These are phyloP conservation scores for Pseudognaphalium luteoalbum DNA, from an alignment of 129 eudicot genomes.

Conservation along the genomic window DNA sequence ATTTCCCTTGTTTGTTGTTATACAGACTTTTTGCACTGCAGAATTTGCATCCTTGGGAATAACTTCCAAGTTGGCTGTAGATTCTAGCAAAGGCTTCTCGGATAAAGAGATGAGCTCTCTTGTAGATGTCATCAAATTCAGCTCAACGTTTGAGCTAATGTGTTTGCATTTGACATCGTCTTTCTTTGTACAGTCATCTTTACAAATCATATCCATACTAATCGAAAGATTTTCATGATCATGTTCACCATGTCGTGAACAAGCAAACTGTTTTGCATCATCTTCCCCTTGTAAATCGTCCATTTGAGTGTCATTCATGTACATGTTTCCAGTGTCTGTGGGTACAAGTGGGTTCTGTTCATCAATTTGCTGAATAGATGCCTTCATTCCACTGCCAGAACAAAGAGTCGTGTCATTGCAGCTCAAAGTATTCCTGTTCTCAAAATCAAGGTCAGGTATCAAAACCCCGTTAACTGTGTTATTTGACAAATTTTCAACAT, in stretches of 20 bases:
- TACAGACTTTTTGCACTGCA: slow-evolving; percentile 21
- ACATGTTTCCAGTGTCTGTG: slow-evolving; percentile 21
- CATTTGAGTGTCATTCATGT: slow-evolving; percentile 30
- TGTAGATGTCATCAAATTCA: slow-evolving; percentile 22
- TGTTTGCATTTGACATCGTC: slow-evolving; percentile 11
- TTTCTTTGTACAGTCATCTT: slow-evolving; percentile 23
- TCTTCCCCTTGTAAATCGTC: slow-evolving; percentile 26
- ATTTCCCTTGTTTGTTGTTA: slow-evolving; percentile 30
- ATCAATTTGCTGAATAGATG: slow-evolving; percentile 32
- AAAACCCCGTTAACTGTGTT: slow-evolving; percentile 11
- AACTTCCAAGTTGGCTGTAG: slow-evolving; percentile 24
- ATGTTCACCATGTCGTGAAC: slow-evolving; percentile 21
- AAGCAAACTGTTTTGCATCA: slow-evolving; percentile 25
- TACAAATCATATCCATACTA: slow-evolving; percentile 19
- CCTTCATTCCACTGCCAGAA: slow-evolving; percentile 6
- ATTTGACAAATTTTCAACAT: slow-evolving; percentile 17
- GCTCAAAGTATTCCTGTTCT: slow-evolving; percentile 9
- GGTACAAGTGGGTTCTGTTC: slow-evolving; percentile 26
- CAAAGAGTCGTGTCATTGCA: slow-evolving; percentile 26
- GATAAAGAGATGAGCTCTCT: slow-evolving; percentile 26
- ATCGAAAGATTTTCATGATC: slow-evolving; percentile 22
- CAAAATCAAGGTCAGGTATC: slow-evolving; percentile 10
- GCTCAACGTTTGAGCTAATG: slow-evolving; percentile 19
- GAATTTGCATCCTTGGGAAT: slow-evolving; percentile 31
- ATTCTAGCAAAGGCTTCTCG: slow-evolving; percentile 33